These are phyloP conservation scores for Candida piceae DNA, from an alignment of 805 yeast genomes.

Conservation along the genomic window DNA sequence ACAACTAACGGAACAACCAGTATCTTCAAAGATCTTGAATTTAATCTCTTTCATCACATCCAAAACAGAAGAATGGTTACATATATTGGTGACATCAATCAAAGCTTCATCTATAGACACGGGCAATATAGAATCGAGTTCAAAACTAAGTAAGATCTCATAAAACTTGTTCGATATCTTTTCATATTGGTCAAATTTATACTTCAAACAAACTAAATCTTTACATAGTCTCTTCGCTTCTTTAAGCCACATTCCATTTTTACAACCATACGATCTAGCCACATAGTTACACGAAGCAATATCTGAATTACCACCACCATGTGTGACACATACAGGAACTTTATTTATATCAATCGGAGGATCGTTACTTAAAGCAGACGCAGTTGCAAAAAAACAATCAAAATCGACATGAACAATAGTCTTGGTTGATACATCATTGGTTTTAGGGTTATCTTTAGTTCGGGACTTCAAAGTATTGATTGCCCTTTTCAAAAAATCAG, in stretches of 20 bases:
- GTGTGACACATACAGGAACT: conserved; percentile 59
- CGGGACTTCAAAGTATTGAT: conserved; percentile 20
- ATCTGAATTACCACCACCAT: conserved; percentile 62
- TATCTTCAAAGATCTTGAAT: conserved; percentile 34
- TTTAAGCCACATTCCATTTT: conserved; percentile 87
- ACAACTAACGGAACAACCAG: conserved; percentile 68
- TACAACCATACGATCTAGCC: conserved; percentile 74
- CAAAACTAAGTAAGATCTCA: conserved; percentile 43
- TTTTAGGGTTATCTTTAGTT: not conserved
- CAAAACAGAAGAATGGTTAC: conserved; percentile 14
- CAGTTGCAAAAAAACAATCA: conserved; percentile 92
- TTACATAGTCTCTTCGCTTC: conserved; percentile 62
- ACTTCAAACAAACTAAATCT: conserved; percentile 53
- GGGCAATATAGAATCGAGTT: conserved; percentile 57
- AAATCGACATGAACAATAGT: conserved; percentile 79
- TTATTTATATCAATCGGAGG: conserved; percentile 48
- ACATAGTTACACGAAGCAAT: conserved; percentile 89
- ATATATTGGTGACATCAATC: conserved; percentile 47
- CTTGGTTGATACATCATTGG: conserved; percentile 4
- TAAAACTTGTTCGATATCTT: conserved; percentile 60
- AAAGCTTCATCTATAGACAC: conserved; percentile 91
- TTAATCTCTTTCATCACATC: conserved; percentile 35
- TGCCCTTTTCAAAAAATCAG: conserved; percentile 51
- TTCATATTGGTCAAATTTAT: conserved; percentile 74
- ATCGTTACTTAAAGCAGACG: conserved; percentile 50